phyloP scores from a whole-genome alignment of 2,329 filamentous ascomycete genomes.

The Ophiostoma piceae region DNA sequence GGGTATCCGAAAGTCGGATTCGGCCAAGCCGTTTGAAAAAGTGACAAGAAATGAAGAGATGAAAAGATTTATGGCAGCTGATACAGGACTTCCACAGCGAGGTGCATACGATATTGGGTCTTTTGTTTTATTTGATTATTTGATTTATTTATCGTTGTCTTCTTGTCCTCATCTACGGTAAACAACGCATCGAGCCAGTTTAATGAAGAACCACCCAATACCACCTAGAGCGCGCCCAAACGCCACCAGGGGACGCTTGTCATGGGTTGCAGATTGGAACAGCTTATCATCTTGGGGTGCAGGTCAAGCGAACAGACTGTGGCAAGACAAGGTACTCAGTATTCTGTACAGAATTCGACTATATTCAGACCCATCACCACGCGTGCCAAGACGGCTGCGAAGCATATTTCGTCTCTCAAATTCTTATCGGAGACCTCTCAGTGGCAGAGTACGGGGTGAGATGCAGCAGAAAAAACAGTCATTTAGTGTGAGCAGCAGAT shows the following conservation, averaged over 20 bases:
- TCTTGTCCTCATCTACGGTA: background rate
- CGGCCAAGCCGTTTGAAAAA: conserved; percentile 2
- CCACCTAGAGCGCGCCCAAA: conserved; percentile 1
- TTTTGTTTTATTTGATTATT: background rate
- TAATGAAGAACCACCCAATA: conserved; percentile 5
- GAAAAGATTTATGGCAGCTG: background rate
- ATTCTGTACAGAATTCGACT: background rate
- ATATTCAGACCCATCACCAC: conserved; percentile 7
- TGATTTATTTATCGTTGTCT: background rate
- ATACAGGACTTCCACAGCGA: background rate
- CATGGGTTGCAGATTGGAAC: conserved; percentile 5
- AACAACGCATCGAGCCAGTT: background rate
- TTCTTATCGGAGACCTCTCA: conserved; percentile 10
- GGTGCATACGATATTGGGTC: background rate
- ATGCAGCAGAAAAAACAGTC: background rate
- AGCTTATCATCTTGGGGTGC: conserved; percentile 8
- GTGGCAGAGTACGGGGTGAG: background rate
- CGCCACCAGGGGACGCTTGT: background rate
- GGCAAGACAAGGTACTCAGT: background rate
- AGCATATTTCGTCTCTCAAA: background rate
- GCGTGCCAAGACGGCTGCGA: conserved; percentile 3
- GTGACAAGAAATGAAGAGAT: background rate
- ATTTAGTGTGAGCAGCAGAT: background rate
- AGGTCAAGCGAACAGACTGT: background rate
- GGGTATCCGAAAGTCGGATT: conserved; percentile 9